Conservation (phyloP, 805 yeast genomes). For the Priceomyces haplophilus region DNA sequence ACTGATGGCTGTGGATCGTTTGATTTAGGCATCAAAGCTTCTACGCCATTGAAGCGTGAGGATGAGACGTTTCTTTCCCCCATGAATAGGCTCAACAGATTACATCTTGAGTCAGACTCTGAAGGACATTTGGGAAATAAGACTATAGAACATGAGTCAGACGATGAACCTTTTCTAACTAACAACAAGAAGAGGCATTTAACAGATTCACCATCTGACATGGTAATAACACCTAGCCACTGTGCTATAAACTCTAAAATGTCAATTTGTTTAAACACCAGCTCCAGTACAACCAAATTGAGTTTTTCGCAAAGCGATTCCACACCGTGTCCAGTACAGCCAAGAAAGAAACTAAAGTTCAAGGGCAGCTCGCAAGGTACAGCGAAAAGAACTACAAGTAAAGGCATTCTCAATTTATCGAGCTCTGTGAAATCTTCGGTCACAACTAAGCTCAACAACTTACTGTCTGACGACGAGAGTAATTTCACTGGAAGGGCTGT, state of each 20-base stretch:
- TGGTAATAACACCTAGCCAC: slow-evolving; percentile 23
- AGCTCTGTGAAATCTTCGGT: slow-evolving; percentile 29
- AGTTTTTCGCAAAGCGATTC: slow-evolving; percentile 38
- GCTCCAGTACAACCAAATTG: slow-evolving; percentile 6
- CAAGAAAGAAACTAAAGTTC: slow-evolving; percentile 35
- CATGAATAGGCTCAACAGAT: slow-evolving; percentile 30
- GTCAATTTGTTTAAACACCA: slow-evolving; percentile 9
- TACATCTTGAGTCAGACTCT: slow-evolving; percentile 25
- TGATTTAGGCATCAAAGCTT: slow-evolving; percentile 10
- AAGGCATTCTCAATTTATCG: slow-evolving; percentile 28
- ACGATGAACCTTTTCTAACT: slow-evolving; percentile 13
- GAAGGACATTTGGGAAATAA: slow-evolving; percentile 22
- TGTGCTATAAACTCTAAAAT: slow-evolving; percentile 7
- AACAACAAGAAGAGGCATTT: slow-evolving; percentile 22
- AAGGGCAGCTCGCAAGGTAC: slow-evolving; percentile 13
- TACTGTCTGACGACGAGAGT: slow-evolving; percentile 7
- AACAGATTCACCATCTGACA: slow-evolving; percentile 23
- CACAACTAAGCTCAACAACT: slow-evolving; percentile 18
- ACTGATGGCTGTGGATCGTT: slow-evolving; percentile 5
- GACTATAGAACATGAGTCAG: slow-evolving; percentile 23
- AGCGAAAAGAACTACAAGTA: slow-evolving; percentile 13
- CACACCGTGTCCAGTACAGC: slow-evolving; percentile 44
- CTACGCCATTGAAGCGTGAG: slow-evolving; percentile 9
- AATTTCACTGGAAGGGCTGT: slow-evolving; percentile 2
- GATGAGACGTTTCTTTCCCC: slow-evolving; percentile 29